Evolutionary conservation across 441 rosid genomes (phyloP).

Genomic region (Pelargonium fulgidum): DNA sequence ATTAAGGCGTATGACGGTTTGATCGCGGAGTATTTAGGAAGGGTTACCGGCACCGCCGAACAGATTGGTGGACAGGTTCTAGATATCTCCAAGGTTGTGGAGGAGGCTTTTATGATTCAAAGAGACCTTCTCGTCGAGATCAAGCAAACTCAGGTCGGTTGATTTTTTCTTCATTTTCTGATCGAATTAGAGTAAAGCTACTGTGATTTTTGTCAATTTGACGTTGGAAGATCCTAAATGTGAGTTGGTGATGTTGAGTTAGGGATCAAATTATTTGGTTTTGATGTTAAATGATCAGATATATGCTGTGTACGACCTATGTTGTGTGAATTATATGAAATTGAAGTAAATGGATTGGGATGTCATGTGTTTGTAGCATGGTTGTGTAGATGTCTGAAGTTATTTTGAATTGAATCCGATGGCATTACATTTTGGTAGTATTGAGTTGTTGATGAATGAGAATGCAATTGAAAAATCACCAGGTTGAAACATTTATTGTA

Average conservation of each 20-base stretch:
- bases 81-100: conserved; percentile 56
- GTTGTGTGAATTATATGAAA: neutral
- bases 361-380: neutral
- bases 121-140: conserved; percentile 60
- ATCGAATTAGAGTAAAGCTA: neutral
- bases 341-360: conserved; percentile 1
- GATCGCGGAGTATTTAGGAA: conserved; percentile 43
- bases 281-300: neutral
- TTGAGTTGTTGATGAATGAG: neutral
- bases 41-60: conserved; percentile 60
- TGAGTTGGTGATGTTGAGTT: neutral
- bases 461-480: neutral
- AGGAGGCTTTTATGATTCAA: conserved; percentile 53
- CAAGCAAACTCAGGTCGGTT: conserved; percentile 56
- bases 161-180: neutral
- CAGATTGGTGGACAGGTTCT: conserved; percentile 86
- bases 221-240: neutral
- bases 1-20: conserved; percentile 70
- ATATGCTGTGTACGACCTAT: neutral
- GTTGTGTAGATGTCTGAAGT: neutral
- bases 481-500: neutral
- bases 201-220: neutral
- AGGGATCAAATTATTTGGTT: neutral
- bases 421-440: neutral
- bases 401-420: neutral